Evolutionary conservation across 2,329 filamentous ascomycete species (phyloP), one percentile per base, ranked within the genome.

Genomic region (Cryphonectria carpinicola): DNA sequence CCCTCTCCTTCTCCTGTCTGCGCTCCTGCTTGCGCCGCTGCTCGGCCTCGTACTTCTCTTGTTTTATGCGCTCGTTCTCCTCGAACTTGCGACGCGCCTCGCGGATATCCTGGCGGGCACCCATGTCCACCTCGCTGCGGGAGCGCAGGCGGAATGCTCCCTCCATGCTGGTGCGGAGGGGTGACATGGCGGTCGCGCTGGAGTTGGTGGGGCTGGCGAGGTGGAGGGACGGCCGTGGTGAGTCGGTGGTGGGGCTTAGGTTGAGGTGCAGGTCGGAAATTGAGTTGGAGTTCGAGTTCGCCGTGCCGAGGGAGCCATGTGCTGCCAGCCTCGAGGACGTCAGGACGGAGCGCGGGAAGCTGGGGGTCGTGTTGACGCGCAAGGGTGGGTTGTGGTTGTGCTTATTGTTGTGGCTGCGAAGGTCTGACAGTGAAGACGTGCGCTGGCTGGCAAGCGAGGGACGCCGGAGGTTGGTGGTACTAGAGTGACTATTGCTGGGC

Each of bases 71-170:
- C 78, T 91, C 88, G 76, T 87, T 88, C 76, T 89, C 86, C 76
- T 89, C 85, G 73, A 90, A 91, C 76, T 87, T 89, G 75, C 87
- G 87, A 67, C 89, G 88, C 4, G 88, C 89, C 75, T 87, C 85
- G 61, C 87, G 85, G 46, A 91, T 86, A 58, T 88, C 86, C 72
- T 85, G 81, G 39, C 87, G 86, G 0, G 83, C 82, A 17, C 81
- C 83, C 7, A 86, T 84, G 76, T 89, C 87, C 22, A 89, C 80
- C 73, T 90, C 88, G 56, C 88, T 89, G 72, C 87, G 86, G 65
- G 86, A 87, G 73, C 89, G 87, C 6, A 90, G 79, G 66, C 89
- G 88, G 74, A 90, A 90, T 35, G 84, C 84, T 10, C 80, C 80
- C 71, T 91, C 89, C 64, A 91, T 82, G 0, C 89, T 90, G 69